Percentiles rank a stretch among this genome's conserved stretches.
These are phyloP conservation scores for Protea cynaroides DNA, from an alignment of 164 flowering plant genomes.

Conservation along the genomic window DNA sequence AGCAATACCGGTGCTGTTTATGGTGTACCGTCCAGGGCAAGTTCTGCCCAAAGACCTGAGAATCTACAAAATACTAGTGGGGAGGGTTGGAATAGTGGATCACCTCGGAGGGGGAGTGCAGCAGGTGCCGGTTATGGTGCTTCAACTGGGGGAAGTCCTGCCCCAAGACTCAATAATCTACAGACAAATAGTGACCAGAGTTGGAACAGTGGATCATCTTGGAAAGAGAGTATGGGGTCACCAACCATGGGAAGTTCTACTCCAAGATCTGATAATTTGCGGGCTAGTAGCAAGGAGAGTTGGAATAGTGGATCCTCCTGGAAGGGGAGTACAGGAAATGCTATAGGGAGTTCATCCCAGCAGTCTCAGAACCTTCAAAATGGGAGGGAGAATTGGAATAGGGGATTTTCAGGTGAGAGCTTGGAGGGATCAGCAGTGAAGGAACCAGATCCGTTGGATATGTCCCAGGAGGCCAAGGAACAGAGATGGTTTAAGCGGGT, in stretches of 20 bases:
- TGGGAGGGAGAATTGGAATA: constrained; percentile 31
- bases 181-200: too few relatives aligned
- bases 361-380: constrained; percentile 18
- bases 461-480: constrained; percentile 98
- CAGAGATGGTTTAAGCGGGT: constrained; percentile 94
- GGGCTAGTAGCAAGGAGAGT: constrained; percentile 4
- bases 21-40: constrained; percentile 7
- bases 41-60: constrained; percentile 7
- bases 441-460: constrained; percentile 84
- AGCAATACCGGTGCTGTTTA: constrained; percentile 5
- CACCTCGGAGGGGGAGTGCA: constrained; percentile 9
- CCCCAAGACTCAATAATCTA: too few relatives aligned
- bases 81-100: constrained; percentile 17
- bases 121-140: not conserved
- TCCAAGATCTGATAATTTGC: constrained; percentile 11
- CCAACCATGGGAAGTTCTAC: not conserved
- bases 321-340: constrained; percentile 6
- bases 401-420: constrained; percentile 50
- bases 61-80: constrained; percentile 10
- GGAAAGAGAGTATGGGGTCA: too few relatives aligned
- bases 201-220: too few relatives aligned
- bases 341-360: constrained; percentile 10
- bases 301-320: constrained; percentile 20
- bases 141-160: too few relatives aligned
- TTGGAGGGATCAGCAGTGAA: constrained; percentile 91